These are phyloP conservation scores for Hibiscus mutabilis DNA, from an alignment of 345 rosid species.

Conservation along the genomic window DNA sequence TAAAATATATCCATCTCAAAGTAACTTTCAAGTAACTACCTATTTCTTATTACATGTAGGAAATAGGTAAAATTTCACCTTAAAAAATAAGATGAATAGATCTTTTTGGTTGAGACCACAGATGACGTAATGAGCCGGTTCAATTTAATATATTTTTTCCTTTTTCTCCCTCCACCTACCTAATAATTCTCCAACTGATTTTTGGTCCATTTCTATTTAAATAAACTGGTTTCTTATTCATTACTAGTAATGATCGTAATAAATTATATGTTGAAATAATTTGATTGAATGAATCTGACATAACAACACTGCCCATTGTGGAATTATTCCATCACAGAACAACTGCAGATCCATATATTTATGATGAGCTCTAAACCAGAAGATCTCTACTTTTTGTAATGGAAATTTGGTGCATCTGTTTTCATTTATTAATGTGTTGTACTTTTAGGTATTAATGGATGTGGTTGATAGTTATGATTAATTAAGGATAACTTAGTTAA, in stretches of 20 bases:
- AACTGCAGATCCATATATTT: background rate
- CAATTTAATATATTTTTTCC: too few relatives aligned
- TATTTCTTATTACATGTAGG: too few relatives aligned
- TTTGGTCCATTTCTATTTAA: background rate
- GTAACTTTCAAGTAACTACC: too few relatives aligned
- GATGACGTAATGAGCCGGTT: too few relatives aligned
- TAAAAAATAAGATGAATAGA: too few relatives aligned
- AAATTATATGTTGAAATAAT: background rate
- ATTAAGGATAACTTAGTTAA: background rate
- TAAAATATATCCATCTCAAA: too few relatives aligned
- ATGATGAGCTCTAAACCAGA: background rate
- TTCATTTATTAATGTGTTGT: background rate
- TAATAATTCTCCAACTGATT: too few relatives aligned
- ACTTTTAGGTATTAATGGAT: background rate
- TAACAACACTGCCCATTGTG: background rate
- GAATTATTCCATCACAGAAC: background rate
- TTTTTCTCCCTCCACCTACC: too few relatives aligned
- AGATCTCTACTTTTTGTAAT: background rate
- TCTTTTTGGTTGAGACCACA: too few relatives aligned
- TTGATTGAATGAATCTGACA: background rate
- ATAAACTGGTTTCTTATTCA: background rate
- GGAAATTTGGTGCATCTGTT: background rate
- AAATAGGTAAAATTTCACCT: too few relatives aligned
- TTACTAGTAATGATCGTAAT: background rate
- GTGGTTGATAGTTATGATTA: background rate